Conservation (phyloP, 1,139 yeast genomes). For the Taphrina flavorubra region DNA sequence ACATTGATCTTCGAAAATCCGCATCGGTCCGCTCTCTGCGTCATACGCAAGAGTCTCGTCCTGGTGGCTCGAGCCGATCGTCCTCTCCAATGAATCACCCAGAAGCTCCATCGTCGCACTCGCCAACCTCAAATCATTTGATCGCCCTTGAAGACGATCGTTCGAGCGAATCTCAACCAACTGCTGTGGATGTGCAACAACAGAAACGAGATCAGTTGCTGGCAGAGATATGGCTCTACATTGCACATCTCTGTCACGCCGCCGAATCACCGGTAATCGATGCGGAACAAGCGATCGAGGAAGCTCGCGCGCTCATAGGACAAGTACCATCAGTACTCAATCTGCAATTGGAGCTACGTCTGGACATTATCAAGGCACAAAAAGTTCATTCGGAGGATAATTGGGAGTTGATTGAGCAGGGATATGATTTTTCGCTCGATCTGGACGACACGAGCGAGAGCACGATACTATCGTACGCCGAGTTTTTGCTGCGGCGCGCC, state of each 20-base stretch:
- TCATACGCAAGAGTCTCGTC: background rate
- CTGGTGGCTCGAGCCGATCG: constrained; percentile 13
- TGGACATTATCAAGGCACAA: background rate
- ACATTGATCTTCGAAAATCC: constrained; percentile 1
- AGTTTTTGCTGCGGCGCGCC: constrained; percentile 2
- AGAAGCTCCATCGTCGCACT: background rate
- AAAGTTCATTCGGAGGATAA: background rate
- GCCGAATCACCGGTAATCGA: constrained; percentile 5
- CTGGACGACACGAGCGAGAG: constrained; percentile 10
- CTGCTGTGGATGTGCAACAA: background rate
- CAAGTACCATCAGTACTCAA: constrained; percentile 1
- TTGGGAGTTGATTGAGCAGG: constrained; percentile 10
- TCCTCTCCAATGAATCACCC: constrained; percentile 18
- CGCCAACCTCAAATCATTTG: background rate
- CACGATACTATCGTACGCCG: constrained; percentile 13
- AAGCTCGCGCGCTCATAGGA: constrained; percentile 19
- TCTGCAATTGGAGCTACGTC: background rate
- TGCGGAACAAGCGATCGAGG: constrained; percentile 14
- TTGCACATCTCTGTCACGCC: constrained; percentile 2
- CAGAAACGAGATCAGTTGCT: constrained; percentile 1
- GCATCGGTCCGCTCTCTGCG: constrained; percentile 6
- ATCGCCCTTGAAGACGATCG: background rate
- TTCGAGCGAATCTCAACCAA: constrained; percentile 7
- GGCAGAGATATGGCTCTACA: constrained; percentile 24
- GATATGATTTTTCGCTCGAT: constrained; percentile 6